phyloP scores from a whole-genome alignment of 257 asterid genomes.

The Solanum corneliomulleri region DNA sequence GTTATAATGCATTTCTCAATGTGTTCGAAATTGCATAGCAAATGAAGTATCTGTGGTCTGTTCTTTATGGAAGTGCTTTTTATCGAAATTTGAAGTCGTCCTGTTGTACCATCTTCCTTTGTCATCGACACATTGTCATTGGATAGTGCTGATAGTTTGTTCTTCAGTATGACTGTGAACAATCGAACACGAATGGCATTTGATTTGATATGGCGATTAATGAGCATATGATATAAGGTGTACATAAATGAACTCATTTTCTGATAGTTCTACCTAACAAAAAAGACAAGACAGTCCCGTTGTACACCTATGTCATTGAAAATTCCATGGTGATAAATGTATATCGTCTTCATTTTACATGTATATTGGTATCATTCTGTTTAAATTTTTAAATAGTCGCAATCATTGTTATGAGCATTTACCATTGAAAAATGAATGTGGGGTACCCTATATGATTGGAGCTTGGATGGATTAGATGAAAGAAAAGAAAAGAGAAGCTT shows the following conservation, averaged over 20 bases:
- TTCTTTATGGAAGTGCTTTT: background rate
- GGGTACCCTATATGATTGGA: conserved; percentile 4
- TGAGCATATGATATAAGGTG: background rate
- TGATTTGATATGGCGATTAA: background rate
- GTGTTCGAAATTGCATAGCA: background rate
- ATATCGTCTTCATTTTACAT: background rate
- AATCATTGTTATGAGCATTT: background rate
- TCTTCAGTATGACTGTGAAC: background rate
- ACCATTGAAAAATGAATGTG: background rate
- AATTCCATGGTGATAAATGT: background rate
- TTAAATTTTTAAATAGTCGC: background rate
- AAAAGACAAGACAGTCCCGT: background rate
- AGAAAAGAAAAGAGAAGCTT: background rate
- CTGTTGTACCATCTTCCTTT: background rate
- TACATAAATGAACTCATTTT: background rate
- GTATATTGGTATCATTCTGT: background rate
- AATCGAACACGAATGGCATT: background rate
- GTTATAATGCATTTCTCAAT: background rate
- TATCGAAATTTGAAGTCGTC: background rate
- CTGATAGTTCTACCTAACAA: background rate
- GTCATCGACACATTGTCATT: background rate
- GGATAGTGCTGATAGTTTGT: background rate
- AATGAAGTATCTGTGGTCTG: background rate
- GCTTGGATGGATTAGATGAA: background rate
- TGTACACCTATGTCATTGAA: background rate